Base-by-base conservation (phyloP, 164 flowering plant species). In the Litsea cubeba region DNA sequence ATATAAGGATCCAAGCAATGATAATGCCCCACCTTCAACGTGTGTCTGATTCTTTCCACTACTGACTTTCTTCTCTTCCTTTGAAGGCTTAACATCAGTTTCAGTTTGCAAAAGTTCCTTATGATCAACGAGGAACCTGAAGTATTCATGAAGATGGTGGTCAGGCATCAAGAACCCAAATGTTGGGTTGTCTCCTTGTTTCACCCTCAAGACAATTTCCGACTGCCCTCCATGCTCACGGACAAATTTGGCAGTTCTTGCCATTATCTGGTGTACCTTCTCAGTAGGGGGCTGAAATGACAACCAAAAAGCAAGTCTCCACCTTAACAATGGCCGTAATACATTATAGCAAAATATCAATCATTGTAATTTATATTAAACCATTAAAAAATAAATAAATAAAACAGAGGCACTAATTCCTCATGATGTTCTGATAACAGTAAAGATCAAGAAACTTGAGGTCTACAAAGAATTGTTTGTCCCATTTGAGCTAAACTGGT, bases 141-240 rank as follows among this genome's bases (percentile, higher is more conserved):
- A 95, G 83, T 95, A 95, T 1, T 91, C 74, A 83, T 95, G 98
- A 78, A 95, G 98, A 76, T 85, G 82, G 80, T 95, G 91, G 65
- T 86, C 88, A 46, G 98, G 98, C 97, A 93, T 90, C 85, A 95
- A 83, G 80, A 95, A 95, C 62, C 99, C 99, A 89, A 95, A 95
- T n/a, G 91, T 84, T 78, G 97, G 98, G 71, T 95, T 93, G 80
- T 90, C 88, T 65, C 99, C 97, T 76, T 95, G 99, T 75, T 92
- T 95, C 80, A 95, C 98, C 82, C 97, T 87, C 82, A 95, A 79
- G 76, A 95, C 84, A 75, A 93, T 87, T 82, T 95, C 99, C 20
- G 99, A 91, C 72, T 95, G 99, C 62, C 95, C 98, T 63, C 99
- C 99, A 82, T 92, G 91, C 71, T 87, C 84, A 82, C 89, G 77